A percentile compares a stretch with the other conserved stretches of the same genome.
Evolutionary conservation across 768 basidiomycete genomes (phyloP).

Genomic region (Hebeloma cylindrosporum): DNA sequence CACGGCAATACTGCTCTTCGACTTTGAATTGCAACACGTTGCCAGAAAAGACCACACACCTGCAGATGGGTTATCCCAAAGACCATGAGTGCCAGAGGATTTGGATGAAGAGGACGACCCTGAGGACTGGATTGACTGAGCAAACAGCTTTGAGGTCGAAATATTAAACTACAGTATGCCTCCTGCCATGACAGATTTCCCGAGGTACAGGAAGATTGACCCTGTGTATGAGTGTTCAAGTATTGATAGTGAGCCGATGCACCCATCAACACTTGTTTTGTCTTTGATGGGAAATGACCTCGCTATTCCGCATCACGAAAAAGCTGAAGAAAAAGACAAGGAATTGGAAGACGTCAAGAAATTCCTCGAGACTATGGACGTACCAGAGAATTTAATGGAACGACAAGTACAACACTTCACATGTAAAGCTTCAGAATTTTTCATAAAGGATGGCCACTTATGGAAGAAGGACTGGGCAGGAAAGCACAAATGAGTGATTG

Average conservation of each 20-base stretch:
- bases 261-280: too few species aligned
- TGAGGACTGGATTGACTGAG: constrained; percentile 19
- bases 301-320: neutral
- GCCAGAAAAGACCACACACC: constrained; percentile 9
- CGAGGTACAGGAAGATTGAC: neutral
- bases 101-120: constrained; percentile 8
- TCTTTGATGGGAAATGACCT: neutral
- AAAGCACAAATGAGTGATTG: constrained; percentile 21
- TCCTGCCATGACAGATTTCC: neutral
- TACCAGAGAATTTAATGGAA: too few species aligned
- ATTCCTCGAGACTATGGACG: constrained; percentile 4
- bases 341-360: neutral
- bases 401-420: too few species aligned
- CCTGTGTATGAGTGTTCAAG: neutral
- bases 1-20: too few species aligned
- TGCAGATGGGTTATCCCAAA: constrained; percentile 29
- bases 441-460: constrained; percentile 7
- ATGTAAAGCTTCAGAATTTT: constrained; percentile 9
- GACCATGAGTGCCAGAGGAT: constrained; percentile 17
- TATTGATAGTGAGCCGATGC: too few species aligned
- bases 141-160: constrained; percentile 7
- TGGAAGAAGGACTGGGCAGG: constrained; percentile 15
- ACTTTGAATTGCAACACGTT: too few species aligned
- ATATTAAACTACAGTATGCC: neutral
- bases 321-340: neutral